Evolutionary conservation across 192 early-diverging fungal genomes (phyloP).

Genomic region (Backusella australiensis): DNA sequence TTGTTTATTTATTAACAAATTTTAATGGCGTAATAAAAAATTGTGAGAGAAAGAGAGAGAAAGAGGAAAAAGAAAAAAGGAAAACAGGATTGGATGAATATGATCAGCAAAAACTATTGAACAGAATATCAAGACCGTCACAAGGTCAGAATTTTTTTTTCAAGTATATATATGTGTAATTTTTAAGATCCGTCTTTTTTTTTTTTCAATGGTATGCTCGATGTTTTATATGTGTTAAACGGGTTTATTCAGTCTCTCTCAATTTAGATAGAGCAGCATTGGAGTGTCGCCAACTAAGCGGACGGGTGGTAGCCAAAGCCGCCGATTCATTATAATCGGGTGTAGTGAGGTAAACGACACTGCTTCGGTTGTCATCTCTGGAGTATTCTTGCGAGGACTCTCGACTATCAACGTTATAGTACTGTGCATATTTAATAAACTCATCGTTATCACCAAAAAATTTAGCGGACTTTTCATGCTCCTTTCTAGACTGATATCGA

Average conservation of each 20-base stretch:
- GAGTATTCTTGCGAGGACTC: neutral
- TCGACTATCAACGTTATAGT: neutral
- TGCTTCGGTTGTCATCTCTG: neutral
- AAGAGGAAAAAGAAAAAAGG: neutral
- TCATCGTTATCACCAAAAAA: conserved; percentile 36
- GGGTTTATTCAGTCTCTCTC: neutral
- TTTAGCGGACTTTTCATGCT: conserved; percentile 34
- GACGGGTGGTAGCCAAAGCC: conserved; percentile 4
- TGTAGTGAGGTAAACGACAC: conserved; percentile 10
- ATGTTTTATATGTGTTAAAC: neutral
- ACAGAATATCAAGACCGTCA: conserved; percentile 4
- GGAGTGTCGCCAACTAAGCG: conserved; percentile 4
- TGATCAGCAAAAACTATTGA: neutral
- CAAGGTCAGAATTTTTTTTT: conserved; percentile 3
- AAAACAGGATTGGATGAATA: neutral
- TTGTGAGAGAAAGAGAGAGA: neutral
- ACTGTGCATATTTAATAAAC: conserved; percentile 23
- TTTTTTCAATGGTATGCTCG: neutral
- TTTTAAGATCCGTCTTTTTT: neutral
- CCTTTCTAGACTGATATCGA: conserved; percentile 37
- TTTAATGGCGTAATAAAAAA: neutral
- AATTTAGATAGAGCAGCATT: neutral
- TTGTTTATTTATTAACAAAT: neutral
- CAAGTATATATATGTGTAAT: neutral
- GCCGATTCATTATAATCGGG: conserved; percentile 19